Evolutionary conservation across 106 monocot species (phyloP).

Genomic region (Acorus calamus): DNA sequence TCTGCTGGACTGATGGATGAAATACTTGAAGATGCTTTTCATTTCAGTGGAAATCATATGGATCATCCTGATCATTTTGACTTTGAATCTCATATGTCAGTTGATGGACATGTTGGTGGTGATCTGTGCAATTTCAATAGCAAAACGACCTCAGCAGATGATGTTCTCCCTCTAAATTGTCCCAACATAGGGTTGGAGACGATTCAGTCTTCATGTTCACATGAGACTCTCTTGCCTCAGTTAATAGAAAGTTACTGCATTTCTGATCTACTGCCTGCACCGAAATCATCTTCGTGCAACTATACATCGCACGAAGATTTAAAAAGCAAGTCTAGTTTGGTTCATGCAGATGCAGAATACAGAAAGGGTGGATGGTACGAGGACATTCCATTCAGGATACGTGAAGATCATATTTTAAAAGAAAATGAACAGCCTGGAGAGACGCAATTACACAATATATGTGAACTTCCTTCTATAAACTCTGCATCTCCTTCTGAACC

Average conservation of each 20-base stretch:
- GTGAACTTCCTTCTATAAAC: constrained; percentile 5
- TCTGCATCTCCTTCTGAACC: constrained; percentile 17
- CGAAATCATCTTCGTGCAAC: constrained; percentile 12
- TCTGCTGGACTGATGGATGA: constrained; percentile 70
- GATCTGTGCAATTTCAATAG: neutral
- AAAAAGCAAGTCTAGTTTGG: constrained; percentile 8
- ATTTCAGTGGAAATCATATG: constrained; percentile 5
- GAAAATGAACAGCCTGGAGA: constrained; percentile 8
- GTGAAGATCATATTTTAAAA: constrained; percentile 68
- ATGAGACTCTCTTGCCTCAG: constrained; percentile 13
- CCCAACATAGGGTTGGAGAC: constrained; percentile 8
- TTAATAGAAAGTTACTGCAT: constrained; percentile 66
- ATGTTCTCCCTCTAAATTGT: constrained; percentile 15
- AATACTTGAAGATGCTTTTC: constrained; percentile 81
- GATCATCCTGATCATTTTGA: constrained; percentile 5
- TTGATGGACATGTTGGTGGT: constrained; percentile 1
- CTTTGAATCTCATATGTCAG: constrained; percentile 8
- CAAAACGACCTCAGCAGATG: neutral
- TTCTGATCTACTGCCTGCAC: constrained; percentile 24
- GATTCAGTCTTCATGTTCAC: neutral
- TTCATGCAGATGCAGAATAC: constrained; percentile 20
- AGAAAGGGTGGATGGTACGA: constrained; percentile 61
- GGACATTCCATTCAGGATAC: constrained; percentile 32
- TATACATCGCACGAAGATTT: constrained; percentile 5
- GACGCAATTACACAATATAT: constrained; percentile 11